Percentiles rank a stretch among this genome's conserved stretches.
These are phyloP conservation scores for Cucurbita maxima DNA, from an alignment of 306 rosid genomes.

Conservation along the genomic window DNA sequence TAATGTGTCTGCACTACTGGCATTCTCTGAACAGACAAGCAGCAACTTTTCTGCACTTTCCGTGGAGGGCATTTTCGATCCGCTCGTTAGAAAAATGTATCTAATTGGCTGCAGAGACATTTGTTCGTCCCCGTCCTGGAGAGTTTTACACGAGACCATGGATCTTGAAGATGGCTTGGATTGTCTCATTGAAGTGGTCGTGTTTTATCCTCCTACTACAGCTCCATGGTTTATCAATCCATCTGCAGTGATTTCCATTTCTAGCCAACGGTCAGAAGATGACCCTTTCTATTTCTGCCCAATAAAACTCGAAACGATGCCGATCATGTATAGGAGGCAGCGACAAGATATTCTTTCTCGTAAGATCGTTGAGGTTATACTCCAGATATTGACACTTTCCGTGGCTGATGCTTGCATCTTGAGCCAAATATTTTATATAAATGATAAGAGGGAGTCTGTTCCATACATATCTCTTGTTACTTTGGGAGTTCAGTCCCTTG, in stretches of 20 bases:
- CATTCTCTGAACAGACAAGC: constrained; percentile 34
- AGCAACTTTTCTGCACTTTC: constrained; percentile 44
- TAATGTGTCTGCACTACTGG: constrained; percentile 76
- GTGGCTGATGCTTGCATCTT: constrained; percentile 51
- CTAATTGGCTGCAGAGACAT: constrained; percentile 80
- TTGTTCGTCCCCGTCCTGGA: constrained; percentile 66
- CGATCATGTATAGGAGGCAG: constrained; percentile 57
- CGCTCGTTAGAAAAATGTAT: constrained; percentile 69
- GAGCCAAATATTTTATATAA: constrained; percentile 60
- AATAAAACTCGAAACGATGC: constrained; percentile 47
- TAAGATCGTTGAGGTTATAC: constrained; percentile 60
- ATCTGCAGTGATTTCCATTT: constrained; percentile 44
- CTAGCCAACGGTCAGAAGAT: constrained; percentile 58
- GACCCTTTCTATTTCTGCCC: constrained; percentile 43
- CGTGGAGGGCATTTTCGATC: constrained; percentile 80
- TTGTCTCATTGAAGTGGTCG: constrained; percentile 59
- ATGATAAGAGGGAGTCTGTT: constrained; percentile 38
- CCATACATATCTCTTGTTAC: constrained; percentile 62
- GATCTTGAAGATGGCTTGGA: constrained; percentile 78
- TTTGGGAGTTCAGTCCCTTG: constrained; percentile 74
- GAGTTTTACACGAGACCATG: constrained; percentile 41
- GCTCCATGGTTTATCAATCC: constrained; percentile 69
- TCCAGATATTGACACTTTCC: constrained; percentile 68
- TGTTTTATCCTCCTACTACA: constrained; percentile 75
- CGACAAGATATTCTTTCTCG: constrained; percentile 67